These are phyloP conservation scores for Aspergillus bombycis DNA, from an alignment of 2,329 filamentous ascomycete species.

Conservation along the genomic window DNA sequence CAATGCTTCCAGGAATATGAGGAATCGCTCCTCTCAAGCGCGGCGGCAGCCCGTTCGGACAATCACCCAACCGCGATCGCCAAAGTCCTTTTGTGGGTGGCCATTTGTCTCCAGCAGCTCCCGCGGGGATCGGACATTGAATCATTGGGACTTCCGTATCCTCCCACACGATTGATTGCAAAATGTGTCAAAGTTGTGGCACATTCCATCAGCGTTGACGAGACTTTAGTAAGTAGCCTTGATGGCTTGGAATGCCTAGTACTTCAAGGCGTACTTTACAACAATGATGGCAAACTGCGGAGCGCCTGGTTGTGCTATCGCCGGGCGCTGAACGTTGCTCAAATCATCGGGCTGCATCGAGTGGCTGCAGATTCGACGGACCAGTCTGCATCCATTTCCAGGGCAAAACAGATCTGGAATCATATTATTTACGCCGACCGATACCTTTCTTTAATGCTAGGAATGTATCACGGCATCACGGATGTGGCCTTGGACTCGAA, in stretches of 20 bases:
- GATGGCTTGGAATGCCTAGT: neutral
- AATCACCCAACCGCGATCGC: neutral
- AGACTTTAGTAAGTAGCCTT: neutral
- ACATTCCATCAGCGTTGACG: neutral
- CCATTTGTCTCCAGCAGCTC: neutral
- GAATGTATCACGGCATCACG: neutral
- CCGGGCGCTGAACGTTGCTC: neutral
- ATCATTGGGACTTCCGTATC: neutral
- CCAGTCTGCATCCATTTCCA: neutral
- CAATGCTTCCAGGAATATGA: neutral
- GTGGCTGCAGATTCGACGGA: neutral
- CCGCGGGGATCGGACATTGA: neutral
- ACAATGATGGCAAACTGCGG: neutral
- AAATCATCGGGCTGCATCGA: neutral
- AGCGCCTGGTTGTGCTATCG: neutral
- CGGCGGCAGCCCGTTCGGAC: neutral
- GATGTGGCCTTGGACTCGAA: neutral
- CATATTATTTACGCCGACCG: neutral
- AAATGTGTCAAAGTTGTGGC: neutral
- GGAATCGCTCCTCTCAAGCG: neutral
- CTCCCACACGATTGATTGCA: neutral
- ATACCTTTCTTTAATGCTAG: neutral
- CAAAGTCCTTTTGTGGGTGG: neutral
- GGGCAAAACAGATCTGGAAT: neutral
- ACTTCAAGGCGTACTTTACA: neutral